phyloP scores from a whole-genome alignment of 2,329 filamentous ascomycete species.

The Aspergillus viridinutans region DNA sequence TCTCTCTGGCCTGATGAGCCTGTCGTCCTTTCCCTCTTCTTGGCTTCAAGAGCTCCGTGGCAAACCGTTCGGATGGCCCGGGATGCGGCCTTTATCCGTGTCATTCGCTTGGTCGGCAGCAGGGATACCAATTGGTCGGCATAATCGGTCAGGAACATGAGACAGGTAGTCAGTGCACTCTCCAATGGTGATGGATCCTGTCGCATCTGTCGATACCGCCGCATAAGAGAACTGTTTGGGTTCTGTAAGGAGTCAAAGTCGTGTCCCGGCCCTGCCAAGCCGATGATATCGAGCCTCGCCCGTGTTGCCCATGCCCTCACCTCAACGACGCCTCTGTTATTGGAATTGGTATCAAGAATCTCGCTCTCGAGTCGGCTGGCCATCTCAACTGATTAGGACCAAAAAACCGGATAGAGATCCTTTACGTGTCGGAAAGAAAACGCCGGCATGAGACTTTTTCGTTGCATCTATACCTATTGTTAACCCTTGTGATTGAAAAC shows the following conservation, averaged over 20 bases:
- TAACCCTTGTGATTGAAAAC: too few relatives aligned
- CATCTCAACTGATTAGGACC: constrained; percentile 56
- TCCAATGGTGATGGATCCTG: background rate
- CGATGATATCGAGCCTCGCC: constrained; percentile 68
- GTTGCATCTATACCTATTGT: constrained; percentile 40
- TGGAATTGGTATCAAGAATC: background rate
- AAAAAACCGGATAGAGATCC: constrained; percentile 72
- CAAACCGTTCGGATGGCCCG: background rate
- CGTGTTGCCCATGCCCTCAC: constrained; percentile 59
- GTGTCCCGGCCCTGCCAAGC: constrained; percentile 60
- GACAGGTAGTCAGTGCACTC: background rate
- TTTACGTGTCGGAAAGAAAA: constrained; percentile 75
- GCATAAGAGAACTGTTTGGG: constrained; percentile 49
- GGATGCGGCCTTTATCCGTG: background rate
- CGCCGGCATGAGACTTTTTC: constrained; percentile 68
- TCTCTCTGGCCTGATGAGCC: background rate
- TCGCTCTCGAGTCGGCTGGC: background rate
- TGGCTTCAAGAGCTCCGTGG: background rate
- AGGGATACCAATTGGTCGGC: background rate
- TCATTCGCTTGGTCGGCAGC: background rate
- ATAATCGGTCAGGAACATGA: background rate
- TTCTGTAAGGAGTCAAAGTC: constrained; percentile 62
- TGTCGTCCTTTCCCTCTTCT: background rate
- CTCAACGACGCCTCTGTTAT: constrained; percentile 43
- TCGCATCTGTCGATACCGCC: background rate